Evolutionary conservation across 176 grass and related monocot genomes (phyloP).

Genomic region (Bothriochloa decipiens): DNA sequence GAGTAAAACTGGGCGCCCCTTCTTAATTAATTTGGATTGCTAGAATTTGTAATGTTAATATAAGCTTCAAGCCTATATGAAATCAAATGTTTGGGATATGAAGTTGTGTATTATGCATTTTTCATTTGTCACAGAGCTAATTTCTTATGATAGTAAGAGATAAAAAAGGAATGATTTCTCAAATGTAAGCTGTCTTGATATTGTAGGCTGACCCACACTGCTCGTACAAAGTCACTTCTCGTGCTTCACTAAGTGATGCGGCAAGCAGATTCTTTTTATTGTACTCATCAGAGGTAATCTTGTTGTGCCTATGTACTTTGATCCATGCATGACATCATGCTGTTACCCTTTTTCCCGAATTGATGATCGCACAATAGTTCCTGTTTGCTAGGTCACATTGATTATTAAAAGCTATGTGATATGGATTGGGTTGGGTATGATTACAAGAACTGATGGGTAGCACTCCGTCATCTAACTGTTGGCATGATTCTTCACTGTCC

Average conservation of each 20-base stretch:
- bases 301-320: conserved; percentile 11
- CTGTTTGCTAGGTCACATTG: conserved; percentile 19
- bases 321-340: conserved; percentile 17
- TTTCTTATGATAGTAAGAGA: conserved; percentile 19
- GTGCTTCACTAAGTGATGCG: conserved; percentile 69
- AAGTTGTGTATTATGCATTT: conserved; percentile 18
- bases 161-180: conserved; percentile 25
- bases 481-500: neutral
- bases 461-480: neutral
- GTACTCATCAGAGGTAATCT: conserved; percentile 82
- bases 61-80: conserved; percentile 1
- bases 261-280: conserved; percentile 85
- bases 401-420: conserved; percentile 25
- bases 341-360: conserved; percentile 11
- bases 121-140: conserved; percentile 12
- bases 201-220: conserved; percentile 95
- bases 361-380: neutral
- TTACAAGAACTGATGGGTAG: neutral
- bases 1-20: neutral
- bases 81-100: conserved; percentile 14
- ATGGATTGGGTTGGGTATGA: neutral
- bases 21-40: neutral
- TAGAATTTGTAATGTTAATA: conserved; percentile 11
- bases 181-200: conserved; percentile 29
- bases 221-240: conserved; percentile 71